Evolutionary conservation across 345 rosid species (phyloP), one percentile per base, ranked within the genome.

Genomic region (Triadica sebifera): DNA sequence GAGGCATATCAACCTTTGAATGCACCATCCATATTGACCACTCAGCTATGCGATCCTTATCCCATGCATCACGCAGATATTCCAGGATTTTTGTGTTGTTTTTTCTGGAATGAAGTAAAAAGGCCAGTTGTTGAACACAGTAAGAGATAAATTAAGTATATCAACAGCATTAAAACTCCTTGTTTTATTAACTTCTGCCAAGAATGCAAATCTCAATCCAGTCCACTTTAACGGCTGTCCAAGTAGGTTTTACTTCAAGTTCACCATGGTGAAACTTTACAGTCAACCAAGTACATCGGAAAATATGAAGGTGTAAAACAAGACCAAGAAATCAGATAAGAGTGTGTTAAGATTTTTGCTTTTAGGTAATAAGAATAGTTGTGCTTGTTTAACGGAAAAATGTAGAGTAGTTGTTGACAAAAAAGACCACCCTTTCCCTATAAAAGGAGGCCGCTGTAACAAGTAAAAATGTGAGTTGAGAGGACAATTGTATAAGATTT

Each of bases 11-110:
- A 67, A 91, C 97, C 75, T 90, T 93, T 12, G 97, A 86, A 81
- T 94, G 91, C 65, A 91, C 94, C 97, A 91, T 92, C 98, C 98
- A 92, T 80, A 91, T 92, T 8, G 98, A 94, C 98, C 98, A 94
- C 84, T 92, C 98, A 70, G 93, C 93, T 82, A 86, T 91, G 51
- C 97, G 90, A 73, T 93, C 97, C 78, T 77, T 83, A 47, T 90
- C 82, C 99, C 99, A 95, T 67, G 76, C 71, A 74, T 90, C 91
- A 58, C 80, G 85, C 68, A 95, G 85, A 83, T 79, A 84, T 63
- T 90, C 89, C 50, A 95, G 68, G 81, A 94, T 82, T 77, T 80
- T 85, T 72, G 68, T 83, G 78, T 80, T 85, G 78, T 89, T 88
- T 78, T 84, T 89, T 90, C 99, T 93, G 81, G 57, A 79, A 82